Evolutionary conservation across 768 basidiomycete genomes (phyloP), one percentile per base, ranked within the genome.

Genomic region (Amyloporia xantha): DNA sequence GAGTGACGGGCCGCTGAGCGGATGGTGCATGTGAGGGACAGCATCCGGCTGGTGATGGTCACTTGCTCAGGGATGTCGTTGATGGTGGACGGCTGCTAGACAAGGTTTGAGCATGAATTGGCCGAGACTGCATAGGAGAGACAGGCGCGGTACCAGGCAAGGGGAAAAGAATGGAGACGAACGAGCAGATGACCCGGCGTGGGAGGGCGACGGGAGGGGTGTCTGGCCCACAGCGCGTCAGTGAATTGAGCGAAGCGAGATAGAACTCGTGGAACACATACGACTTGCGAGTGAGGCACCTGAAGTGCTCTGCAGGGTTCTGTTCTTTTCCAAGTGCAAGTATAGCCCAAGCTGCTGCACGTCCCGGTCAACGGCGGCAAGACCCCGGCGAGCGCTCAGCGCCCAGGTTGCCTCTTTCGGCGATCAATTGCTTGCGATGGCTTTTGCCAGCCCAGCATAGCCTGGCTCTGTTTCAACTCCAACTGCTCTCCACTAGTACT

Each of bases 1-100:
- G 51, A 44, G 49, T 42, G 49, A 28, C 52, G 52, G 44, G 45
- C 47, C 6, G 30, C 48, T 21, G 47, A 30, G 49, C 52, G 55
- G 42, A 57, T 47, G 26, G 44, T 37, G 50, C 37, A 42, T 5
- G 41, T 25, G 37, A 56, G 19, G 39, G 54, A 47, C 20, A 50
- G 21, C 55, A 56, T 56, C 28, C 2, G 27, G 21, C 24, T 13
- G 38, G 30, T 15, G 23, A 41, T 24, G 44, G 45, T 33, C 28
- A 24, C 27, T 19, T 10, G 40, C 35, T 17, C 30, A 33, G 30
- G 41, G 37, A 26, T 30, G 38, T 17, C 13, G 39, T n/a, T 19
- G 42, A 44, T 25, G 28, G 43, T 44, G 23, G 27, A 38, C 11
- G 28, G 12, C 42, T 43, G 26, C 28, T 23, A 25, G 26, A 28